Conservation (phyloP, 2,329 filamentous ascomycete species). For the Hymenoscyphus fraxineus region DNA sequence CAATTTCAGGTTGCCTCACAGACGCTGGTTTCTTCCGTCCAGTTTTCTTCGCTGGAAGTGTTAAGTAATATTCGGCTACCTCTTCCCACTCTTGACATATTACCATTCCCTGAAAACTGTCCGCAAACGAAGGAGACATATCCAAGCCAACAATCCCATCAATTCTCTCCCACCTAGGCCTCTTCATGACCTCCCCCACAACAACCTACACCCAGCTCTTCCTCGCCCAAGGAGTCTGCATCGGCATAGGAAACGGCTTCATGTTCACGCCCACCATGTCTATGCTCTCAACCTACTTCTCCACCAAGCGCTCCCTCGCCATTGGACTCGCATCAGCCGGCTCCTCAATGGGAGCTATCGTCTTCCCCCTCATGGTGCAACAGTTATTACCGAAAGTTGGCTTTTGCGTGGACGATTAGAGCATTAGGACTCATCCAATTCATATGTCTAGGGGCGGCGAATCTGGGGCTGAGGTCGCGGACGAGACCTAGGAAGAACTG, state of each 20-base stretch:
- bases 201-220: slow-evolving; percentile 40
- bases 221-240: slow-evolving; percentile 39
- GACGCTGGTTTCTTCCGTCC: slow-evolving; percentile 41
- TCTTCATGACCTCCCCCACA: slow-evolving; percentile 36
- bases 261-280: slow-evolving; percentile 38
- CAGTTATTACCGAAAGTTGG: slow-evolving; percentile 33
- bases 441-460: neutral
- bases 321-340: slow-evolving; percentile 35
- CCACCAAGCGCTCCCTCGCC: slow-evolving; percentile 28
- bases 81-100: too few species aligned
- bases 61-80: neutral
- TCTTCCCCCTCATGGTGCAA: slow-evolving; percentile 41
- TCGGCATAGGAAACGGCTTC: slow-evolving; percentile 38
- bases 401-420: slow-evolving; percentile 42
- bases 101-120: neutral
- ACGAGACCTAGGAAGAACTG: slow-evolving; percentile 36
- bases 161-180: slow-evolving; percentile 30
- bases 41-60: slow-evolving; percentile 16
- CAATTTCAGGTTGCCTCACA: slow-evolving; percentile 41
- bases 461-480: slow-evolving; percentile 2
- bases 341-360: slow-evolving; percentile 37
- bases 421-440: slow-evolving; percentile 41
- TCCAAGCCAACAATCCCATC: too few species aligned
- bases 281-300: slow-evolving; percentile 31
- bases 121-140: too few species aligned